phyloP scores from a whole-genome alignment of 768 basidiomycete species.

The Phylloporus sp. region DNA sequence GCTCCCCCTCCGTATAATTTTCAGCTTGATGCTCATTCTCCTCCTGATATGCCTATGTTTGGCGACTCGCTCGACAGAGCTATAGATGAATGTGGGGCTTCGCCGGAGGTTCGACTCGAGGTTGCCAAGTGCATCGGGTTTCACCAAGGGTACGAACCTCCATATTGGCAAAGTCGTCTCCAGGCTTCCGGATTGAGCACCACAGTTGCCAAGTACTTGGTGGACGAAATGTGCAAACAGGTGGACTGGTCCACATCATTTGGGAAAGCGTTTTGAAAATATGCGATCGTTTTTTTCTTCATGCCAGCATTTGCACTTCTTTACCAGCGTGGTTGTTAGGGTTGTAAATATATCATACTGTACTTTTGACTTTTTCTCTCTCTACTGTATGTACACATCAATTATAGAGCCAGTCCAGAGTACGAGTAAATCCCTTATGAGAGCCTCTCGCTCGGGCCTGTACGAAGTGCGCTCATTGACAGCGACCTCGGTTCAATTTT shows the following conservation, averaged over 20 bases:
- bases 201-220: conserved; percentile 13
- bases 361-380: not conserved
- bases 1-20: conserved; percentile 18
- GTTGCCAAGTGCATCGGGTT: conserved; percentile 24
- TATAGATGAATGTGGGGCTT: conserved; percentile 13
- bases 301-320: not conserved
- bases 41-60: conserved; percentile 7
- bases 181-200: conserved; percentile 18
- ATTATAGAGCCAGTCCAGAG: not conserved
- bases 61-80: conserved; percentile 22
- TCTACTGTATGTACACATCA: not conserved
- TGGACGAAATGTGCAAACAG: conserved; percentile 27
- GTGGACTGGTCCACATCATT: conserved; percentile 15
- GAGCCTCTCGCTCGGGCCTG: no score
- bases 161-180: conserved; percentile 26
- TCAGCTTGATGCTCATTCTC: conserved; percentile 1
- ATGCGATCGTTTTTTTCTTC: not conserved
- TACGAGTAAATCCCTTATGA: no score
- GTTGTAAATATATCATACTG: not conserved
- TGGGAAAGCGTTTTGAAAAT: conserved; percentile 1
- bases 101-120: conserved; percentile 16
- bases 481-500: not conserved
- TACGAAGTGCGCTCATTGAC: not conserved
- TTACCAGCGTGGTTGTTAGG: not conserved
- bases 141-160: conserved; percentile 23